Percentiles rank a stretch among this genome's conserved stretches.
phyloP scores from a whole-genome alignment of 2,329 filamentous ascomycete species.

The Diaporthe sp. region DNA sequence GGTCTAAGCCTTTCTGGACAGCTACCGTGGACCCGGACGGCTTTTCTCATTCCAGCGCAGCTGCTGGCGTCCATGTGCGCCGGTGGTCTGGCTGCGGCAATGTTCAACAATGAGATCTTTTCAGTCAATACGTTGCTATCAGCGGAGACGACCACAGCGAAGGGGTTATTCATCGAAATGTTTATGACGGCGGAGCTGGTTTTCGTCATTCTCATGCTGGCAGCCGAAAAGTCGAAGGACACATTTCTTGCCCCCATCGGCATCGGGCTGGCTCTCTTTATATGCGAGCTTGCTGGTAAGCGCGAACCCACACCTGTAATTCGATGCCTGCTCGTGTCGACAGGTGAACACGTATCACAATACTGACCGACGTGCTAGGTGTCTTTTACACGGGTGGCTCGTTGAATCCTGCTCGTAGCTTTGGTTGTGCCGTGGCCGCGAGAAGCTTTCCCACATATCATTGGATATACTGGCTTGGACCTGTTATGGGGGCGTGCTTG shows the following conservation, averaged over 20 bases:
- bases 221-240: slow-evolving; percentile 1
- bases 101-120: background rate
- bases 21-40: background rate
- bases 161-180: slow-evolving; percentile 8
- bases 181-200: slow-evolving; percentile 13
- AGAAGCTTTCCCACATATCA: background rate
- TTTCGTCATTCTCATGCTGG: slow-evolving; percentile 1
- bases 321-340: fast-evolving
- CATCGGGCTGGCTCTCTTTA: background rate
- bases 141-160: background rate
- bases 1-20: background rate
- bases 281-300: slow-evolving; percentile 5
- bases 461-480: slow-evolving; percentile 18
- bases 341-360: background rate
- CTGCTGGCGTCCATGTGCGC: slow-evolving; percentile 5
- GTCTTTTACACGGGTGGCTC: slow-evolving; percentile 7
- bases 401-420: slow-evolving; percentile 6
- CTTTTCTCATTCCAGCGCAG: background rate
- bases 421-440: background rate
- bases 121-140: background rate
- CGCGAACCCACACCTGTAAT: background rate
- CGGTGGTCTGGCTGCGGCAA: background rate
- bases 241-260: background rate
- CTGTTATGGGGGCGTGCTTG: background rate
- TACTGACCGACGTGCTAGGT: background rate